These are phyloP conservation scores for Coemansia sp. DNA, from an alignment of 192 early-diverging fungal species.

Conservation along the genomic window DNA sequence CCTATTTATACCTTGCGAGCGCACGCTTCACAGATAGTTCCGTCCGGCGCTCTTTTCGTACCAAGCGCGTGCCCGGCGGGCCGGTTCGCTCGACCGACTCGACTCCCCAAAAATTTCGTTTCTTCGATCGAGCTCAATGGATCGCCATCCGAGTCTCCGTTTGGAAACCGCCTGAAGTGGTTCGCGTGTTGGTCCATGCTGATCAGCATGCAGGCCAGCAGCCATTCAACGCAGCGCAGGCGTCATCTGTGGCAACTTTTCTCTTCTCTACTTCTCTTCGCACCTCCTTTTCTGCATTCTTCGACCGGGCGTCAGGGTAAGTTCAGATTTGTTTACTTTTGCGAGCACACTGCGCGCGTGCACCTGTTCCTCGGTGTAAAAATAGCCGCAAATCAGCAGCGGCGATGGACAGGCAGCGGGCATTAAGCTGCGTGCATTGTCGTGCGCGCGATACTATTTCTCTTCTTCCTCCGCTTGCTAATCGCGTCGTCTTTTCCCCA, in stretches of 20 bases:
- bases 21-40: too few relatives aligned
- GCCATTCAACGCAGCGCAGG: too few relatives aligned
- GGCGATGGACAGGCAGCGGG: neutral
- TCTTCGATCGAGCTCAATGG: neutral
- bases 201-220: neutral
- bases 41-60: too few relatives aligned
- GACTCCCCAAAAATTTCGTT: neutral
- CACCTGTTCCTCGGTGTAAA: neutral
- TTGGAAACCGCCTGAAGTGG: neutral
- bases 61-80: too few relatives aligned
- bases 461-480: slow-evolving; percentile 1
- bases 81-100: too few relatives aligned
- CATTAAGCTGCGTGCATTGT: slow-evolving; percentile 2
- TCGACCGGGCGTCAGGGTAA: neutral
- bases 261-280: neutral
- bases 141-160: neutral
- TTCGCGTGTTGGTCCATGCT: neutral
- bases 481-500: neutral
- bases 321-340: neutral
- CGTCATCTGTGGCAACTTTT: neutral
- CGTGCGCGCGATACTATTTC: neutral
- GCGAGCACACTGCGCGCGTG: too few relatives aligned
- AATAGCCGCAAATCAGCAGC: neutral
- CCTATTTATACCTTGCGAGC: too few relatives aligned
- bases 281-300: neutral